Evolutionary conservation across 257 asterid species (phyloP).

Genomic region (Solanum chiquidenum): DNA sequence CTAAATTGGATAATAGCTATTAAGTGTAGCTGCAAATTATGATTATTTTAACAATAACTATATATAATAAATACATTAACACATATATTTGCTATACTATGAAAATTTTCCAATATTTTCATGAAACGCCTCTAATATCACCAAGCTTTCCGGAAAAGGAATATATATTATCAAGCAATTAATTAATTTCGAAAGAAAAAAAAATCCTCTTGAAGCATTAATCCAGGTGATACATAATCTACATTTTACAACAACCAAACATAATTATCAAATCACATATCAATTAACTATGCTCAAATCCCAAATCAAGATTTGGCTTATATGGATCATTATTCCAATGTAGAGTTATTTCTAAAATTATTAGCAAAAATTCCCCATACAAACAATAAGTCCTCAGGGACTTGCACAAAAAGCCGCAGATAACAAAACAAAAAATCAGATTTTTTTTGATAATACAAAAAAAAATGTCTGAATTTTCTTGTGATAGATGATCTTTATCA

Average conservation of each 20-base stretch:
- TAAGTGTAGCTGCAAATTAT: fast-evolving
- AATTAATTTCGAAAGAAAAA: not conserved
- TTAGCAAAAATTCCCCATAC: not conserved
- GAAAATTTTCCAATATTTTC: too few relatives aligned
- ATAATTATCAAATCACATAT: not conserved
- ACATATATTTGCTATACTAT: too few relatives aligned
- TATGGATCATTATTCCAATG: not conserved
- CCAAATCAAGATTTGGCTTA: not conserved
- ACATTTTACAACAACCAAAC: not conserved
- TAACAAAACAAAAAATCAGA: not conserved
- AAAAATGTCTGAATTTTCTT: not conserved
- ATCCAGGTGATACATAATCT: not conserved
- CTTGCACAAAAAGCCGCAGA: not conserved
- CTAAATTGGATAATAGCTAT: too few relatives aligned
- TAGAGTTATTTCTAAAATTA: not conserved
- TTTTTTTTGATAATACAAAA: not conserved
- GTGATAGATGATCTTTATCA: not conserved
- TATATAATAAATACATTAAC: too few relatives aligned
- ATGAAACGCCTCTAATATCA: too few relatives aligned
- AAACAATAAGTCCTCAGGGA: not conserved
- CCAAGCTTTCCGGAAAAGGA: not conserved
- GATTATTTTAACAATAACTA: too few relatives aligned
- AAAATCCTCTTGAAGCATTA: not conserved
- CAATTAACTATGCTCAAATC: not conserved
- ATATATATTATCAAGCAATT: not conserved